Evolutionary conservation across 805 yeast species (phyloP).

Genomic region (Jamesozyma rosinii): DNA sequence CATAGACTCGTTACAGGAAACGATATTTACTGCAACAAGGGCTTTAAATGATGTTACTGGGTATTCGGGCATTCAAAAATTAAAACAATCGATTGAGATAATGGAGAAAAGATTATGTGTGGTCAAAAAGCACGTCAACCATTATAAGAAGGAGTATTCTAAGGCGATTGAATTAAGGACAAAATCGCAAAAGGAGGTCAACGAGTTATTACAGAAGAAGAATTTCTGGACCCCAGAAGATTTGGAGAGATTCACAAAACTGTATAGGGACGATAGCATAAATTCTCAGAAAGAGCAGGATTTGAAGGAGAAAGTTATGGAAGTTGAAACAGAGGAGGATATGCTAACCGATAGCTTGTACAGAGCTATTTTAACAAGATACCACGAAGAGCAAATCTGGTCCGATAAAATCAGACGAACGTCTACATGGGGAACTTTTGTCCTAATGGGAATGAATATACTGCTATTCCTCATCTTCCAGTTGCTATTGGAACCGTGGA

Average conservation of each 20-base stretch:
- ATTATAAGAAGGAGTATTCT: constrained; percentile 43
- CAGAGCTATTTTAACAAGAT: constrained; percentile 72
- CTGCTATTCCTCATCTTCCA: constrained; percentile 73
- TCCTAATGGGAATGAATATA: constrained; percentile 79
- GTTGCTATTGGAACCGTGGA: constrained; percentile 89
- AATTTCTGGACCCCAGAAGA: constrained; percentile 73
- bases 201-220: constrained; percentile 78
- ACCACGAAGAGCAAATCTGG: constrained; percentile 97
- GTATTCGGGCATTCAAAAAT: constrained; percentile 65
- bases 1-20: constrained; percentile 47
- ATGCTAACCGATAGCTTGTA: constrained; percentile 59
- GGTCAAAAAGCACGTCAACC: constrained; percentile 40
- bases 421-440: constrained; percentile 94
- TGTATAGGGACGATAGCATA: constrained; percentile 73
- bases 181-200: constrained; percentile 71
- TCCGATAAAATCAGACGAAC: constrained; percentile 90
- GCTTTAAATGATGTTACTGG: constrained; percentile 89
- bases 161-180: constrained; percentile 57
- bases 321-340: constrained; percentile 56
- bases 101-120: constrained; percentile 44
- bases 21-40: constrained; percentile 51
- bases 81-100: constrained; percentile 51
- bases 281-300: constrained; percentile 52
- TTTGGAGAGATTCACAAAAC: constrained; percentile 70
- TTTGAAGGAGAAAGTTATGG: constrained; percentile 40